Base-by-base conservation (phyloP, 345 rosid genomes). In the Tarenaya hassleriana region DNA sequence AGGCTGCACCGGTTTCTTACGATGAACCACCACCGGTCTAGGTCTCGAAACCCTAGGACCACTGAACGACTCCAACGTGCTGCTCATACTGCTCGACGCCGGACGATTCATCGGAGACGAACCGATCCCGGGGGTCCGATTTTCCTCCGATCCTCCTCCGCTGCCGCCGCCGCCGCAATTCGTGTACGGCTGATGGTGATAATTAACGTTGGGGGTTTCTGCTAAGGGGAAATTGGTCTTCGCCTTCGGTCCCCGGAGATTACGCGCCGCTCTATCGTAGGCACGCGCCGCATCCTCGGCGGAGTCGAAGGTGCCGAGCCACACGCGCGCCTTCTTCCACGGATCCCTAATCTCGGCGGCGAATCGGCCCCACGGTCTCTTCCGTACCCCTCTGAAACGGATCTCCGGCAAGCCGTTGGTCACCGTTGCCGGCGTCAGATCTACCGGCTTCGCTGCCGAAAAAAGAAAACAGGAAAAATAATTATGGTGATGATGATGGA, bases 311-410 rank as follows among this genome's bases (percentile, higher is more conserved):
- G n/a, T n/a, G n/a, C n/a, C 98, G 4, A 91, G 82, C 98, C 98
- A 86, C 0, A 91, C 98, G 1, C 96, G 65, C 1, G 94, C 70
- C 51, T 86, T 91, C 52, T 84, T 91, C 68, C 74, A 54, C 0
- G 98, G 98, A 67, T 91, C 95, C 42, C 98, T 76, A 79, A 91
- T 91, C 85, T 91, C 98, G 0, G 98, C 96, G 0, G 96, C 95
- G 70, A 76, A 91, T 20, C 83, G 67, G 0, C 98, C 96, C 91
- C 94, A 84, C 13, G 91, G 96, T 71, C 98, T 69, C 74, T 78
- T 82, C 34, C 98, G 57, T 0, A 91, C 98, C 39, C 98, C 96
- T 74, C 98, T 83, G 29, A 24, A 24, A 24, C 29, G 29, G 29
- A 24, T 24, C 29, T 24, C 29, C 29, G 29, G 29, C 29, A 24